Percentiles rank a stretch among this genome's conserved stretches.
These are phyloP conservation scores for Pugionium dolabratum DNA, from an alignment of 345 rosid genomes.

Conservation along the genomic window DNA sequence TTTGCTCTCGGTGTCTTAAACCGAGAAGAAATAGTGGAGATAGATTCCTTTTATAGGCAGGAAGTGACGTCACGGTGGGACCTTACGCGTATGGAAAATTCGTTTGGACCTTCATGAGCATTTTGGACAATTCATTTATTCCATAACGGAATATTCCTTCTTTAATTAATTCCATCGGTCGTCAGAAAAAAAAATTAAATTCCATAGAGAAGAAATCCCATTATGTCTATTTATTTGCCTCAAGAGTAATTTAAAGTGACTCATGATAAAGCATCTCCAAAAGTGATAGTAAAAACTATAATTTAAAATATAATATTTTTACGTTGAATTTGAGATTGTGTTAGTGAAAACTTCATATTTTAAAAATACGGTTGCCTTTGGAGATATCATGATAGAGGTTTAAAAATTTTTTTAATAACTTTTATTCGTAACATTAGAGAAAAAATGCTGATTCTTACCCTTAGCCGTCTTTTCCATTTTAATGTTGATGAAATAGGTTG, in stretches of 20 bases:
- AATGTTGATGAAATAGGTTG: too few relatives aligned
- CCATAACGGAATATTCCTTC: conserved; percentile 31
- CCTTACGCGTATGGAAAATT: conserved; percentile 37
- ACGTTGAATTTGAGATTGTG: too few relatives aligned
- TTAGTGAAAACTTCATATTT: too few relatives aligned
- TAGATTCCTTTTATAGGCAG: conserved; percentile 29
- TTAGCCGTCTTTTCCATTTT: too few relatives aligned
- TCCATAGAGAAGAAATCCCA: conserved; percentile 2
- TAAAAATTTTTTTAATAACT: too few relatives aligned
- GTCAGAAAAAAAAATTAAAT: neutral
- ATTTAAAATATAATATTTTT: too few relatives aligned
- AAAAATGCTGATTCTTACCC: too few relatives aligned
- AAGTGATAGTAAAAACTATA: too few relatives aligned
- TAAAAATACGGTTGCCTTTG: too few relatives aligned
- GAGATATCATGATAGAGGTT: too few relatives aligned
- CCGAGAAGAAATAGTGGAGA: conserved; percentile 34
- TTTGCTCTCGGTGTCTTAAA: conserved; percentile 26
- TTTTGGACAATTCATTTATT: conserved; percentile 32
- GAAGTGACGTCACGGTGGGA: conserved; percentile 24
- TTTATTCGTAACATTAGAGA: too few relatives aligned
- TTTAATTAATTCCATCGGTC: neutral
- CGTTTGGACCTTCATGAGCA: conserved; percentile 28
- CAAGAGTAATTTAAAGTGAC: neutral
- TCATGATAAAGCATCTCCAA: neutral
- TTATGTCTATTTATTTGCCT: neutral